phyloP scores from a whole-genome alignment of 2,329 filamentous ascomycete species.

The Neonectria punicea region DNA sequence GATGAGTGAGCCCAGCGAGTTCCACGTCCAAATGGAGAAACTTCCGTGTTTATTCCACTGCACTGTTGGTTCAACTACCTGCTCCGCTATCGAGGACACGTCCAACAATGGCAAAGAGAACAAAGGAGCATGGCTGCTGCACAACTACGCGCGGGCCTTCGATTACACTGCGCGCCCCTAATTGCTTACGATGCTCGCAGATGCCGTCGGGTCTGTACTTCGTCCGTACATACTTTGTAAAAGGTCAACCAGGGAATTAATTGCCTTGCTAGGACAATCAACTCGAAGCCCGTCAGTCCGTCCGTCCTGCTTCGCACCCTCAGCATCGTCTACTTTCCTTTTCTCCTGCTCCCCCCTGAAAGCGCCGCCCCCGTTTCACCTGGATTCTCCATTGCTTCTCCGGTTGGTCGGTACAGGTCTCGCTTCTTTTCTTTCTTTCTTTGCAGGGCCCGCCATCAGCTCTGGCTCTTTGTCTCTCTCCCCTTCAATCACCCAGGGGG shows the following conservation, averaged over 20 bases:
- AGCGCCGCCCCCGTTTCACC: conserved; percentile 16
- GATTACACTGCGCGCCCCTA: background rate
- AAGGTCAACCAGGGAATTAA: background rate
- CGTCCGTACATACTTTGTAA: background rate
- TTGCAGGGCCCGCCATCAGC: background rate
- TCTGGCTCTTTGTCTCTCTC: conserved; percentile 9
- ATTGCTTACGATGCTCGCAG: background rate
- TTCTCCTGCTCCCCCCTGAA: conserved; percentile 4
- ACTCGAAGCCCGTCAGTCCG: conserved; percentile 3
- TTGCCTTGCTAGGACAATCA: conserved; percentile 7
- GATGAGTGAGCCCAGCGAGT: background rate
- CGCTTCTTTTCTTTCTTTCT: background rate
- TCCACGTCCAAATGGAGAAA: background rate
- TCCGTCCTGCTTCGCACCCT: background rate
- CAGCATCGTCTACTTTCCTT: conserved; percentile 12
- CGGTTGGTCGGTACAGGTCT: conserved; percentile 17
- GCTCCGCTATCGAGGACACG: background rate
- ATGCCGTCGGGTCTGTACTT: background rate
- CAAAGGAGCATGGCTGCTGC: background rate
- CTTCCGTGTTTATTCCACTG: background rate
- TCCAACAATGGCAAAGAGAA: background rate
- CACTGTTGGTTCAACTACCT: background rate
- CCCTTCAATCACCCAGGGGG: conserved; percentile 8
- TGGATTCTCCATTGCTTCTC: conserved; percentile 8
- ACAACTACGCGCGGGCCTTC: background rate